Evolutionary conservation across 345 rosid genomes (phyloP), one percentile per base, ranked within the genome.

Genomic region (Hibiscus tridactylites): DNA sequence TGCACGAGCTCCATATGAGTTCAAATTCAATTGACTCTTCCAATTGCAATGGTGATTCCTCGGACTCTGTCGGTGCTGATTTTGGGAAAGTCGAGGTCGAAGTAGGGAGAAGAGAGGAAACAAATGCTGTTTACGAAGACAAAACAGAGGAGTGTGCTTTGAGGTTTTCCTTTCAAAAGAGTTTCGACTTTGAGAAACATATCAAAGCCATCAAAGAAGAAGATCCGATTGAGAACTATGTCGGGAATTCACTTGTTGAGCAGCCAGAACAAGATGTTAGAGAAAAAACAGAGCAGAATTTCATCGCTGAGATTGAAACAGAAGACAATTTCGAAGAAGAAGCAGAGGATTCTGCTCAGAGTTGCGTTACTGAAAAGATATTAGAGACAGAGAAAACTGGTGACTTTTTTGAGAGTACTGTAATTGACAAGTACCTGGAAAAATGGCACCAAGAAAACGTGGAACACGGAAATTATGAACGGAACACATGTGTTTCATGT

Each of bases 1-100:
- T 88, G 24, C 85, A 75, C 68, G 87, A 84, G 74, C 53, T 72
- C 24, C 68, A 47, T 39, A 75, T 72, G 73, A 64, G 10, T 35
- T 57, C 73, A 10, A 21, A 5, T 35, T 57, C 73, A 10, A 21
- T 19, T 70, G 37, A 71, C 3, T 12, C n/a, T 24, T 21, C 35
- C 44, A 2, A 58, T 35, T 33, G 31, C 68, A 46, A 47, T 46
- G 74, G 44, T 28, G 58, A 58, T 28, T 65, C 58, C 2, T 65
- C 19, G 12, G 73, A 47, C 66, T 64, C 46, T 57, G 35, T 24
- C 19, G 70, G 49, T 5, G 49, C 59, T 10, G 68, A 70, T 70
- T 3, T 67, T 9, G 24, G 19, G 5, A 71, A 53, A 12, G 6
- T 28, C 10, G 75, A 68, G 44, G n/a, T 35, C 2, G 68, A 49